A percentile compares a stretch with the other conserved stretches of the same genome.
These are phyloP conservation scores for Colletotrichum cereale DNA, from an alignment of 2,329 filamentous ascomycete species.

Conservation along the genomic window DNA sequence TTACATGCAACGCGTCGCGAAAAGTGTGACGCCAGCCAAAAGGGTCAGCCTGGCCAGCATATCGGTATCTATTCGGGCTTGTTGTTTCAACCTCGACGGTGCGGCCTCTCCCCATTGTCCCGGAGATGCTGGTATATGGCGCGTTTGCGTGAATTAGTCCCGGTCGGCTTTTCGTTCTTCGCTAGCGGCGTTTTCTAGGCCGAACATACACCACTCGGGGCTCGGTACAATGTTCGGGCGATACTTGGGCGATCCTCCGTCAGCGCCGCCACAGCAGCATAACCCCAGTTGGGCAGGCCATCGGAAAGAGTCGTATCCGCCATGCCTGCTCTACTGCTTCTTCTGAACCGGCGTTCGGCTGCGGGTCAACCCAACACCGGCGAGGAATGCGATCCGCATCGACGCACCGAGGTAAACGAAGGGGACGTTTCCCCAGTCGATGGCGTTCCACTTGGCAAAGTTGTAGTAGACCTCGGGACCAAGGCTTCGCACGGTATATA, in stretches of 20 bases:
- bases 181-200: slow-evolving; percentile 14
- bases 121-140: neutral
- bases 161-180: neutral
- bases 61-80: slow-evolving; percentile 38
- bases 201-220: slow-evolving; percentile 32
- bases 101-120: neutral
- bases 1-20: neutral
- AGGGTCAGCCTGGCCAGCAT: slow-evolving; percentile 2
- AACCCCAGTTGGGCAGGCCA: neutral
- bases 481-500: slow-evolving; percentile 73
- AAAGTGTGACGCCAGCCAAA: neutral
- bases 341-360: slow-evolving; percentile 38
- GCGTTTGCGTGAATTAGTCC: neutral
- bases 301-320: slow-evolving; percentile 8
- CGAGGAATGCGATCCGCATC: slow-evolving; percentile 70
- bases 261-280: neutral
- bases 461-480: slow-evolving; percentile 75
- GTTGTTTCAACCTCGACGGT: slow-evolving; percentile 3
- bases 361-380: slow-evolving; percentile 64
- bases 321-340: slow-evolving; percentile 16
- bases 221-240: slow-evolving; percentile 36
- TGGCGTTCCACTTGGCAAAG: slow-evolving; percentile 72
- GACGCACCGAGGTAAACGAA: slow-evolving; percentile 77
- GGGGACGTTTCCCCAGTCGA: slow-evolving; percentile 76
- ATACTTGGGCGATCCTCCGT: slow-evolving; percentile 22